Conservation (phyloP, 139 green algal species). For the Coelastrella sp. region DNA sequence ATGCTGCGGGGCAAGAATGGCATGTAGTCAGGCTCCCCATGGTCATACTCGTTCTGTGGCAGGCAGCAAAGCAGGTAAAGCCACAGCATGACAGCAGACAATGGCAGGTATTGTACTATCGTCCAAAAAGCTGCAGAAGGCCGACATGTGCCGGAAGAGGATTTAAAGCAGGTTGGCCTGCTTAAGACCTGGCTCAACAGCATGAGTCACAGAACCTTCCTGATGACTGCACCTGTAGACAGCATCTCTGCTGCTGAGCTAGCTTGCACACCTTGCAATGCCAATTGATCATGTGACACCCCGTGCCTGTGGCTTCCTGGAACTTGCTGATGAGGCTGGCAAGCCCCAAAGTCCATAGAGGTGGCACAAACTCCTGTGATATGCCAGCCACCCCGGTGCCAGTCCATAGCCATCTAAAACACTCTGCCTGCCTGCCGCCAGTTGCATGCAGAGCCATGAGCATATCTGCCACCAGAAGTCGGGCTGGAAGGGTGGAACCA, state of each 20-base stretch:
- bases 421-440: too few species aligned
- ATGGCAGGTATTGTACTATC: neutral
- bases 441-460: neutral
- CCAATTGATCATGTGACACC: neutral
- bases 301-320: neutral
- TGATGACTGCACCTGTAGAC: neutral
- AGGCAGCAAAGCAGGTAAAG: neutral
- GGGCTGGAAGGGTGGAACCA: neutral
- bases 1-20: neutral
- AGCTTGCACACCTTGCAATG: neutral
- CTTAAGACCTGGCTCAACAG: too few species aligned
- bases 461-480: neutral
- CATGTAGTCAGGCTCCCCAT: slow-evolving; percentile 9
- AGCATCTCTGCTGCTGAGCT: neutral
- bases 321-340: too few species aligned
- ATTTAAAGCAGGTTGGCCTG: too few species aligned
- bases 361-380: too few species aligned
- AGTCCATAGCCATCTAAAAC: too few species aligned
- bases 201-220: too few species aligned
- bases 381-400: too few species aligned
- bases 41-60: slow-evolving; percentile 10
- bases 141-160: too few species aligned
- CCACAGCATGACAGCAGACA: neutral
- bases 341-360: too few species aligned
- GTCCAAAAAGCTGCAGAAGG: neutral